Evolutionary conservation across 2,329 filamentous ascomycete species (phyloP), one percentile per base, ranked within the genome.

Genomic region (Colletotrichum tabaci): DNA sequence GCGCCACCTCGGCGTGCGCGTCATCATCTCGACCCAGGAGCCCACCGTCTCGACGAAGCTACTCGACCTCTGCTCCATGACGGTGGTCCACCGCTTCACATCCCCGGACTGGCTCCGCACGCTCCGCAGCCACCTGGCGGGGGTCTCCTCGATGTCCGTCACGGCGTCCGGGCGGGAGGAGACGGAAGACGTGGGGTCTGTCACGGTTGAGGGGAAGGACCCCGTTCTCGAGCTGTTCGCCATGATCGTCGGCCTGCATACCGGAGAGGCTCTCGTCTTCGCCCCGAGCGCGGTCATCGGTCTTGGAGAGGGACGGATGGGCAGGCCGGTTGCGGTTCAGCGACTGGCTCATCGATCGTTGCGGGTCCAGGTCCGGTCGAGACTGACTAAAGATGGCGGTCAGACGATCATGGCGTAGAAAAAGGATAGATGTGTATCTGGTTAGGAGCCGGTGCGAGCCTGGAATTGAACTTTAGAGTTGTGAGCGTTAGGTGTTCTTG

Each of bases 1-100:
- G 79, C 89, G 93, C 0, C 93, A 96, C 77, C 80, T 90, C 0
- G 93, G 87, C 0, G 85, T 88, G 0, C 87, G 93, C 0, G 84
- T 95, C 5, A 78, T 96, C 52, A 91, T 96, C 42, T 91, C 92
- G 0, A 96, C 93, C 0, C 93, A 96, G 77, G 93, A 96, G 76
- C 93, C 93, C 0, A 94, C 92, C 0, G 86, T 95, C 4, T 91
- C 91, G 0, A 89, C 90, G 0, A 85, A 87, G 18, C 85, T 96
- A 0, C 85, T 96, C 0, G 92, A 94, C 64, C 83, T 96, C 0
- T 94, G 91, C 78, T 91, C 89, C 1, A 82, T 93, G n/a, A 92
- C 90, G 0, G 85, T 95, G 18, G 89, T 95, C 0, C 93, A 95
- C 76, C 87, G 91, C 0, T 95, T 95, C 79, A 90, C 85, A 0